Evolutionary conservation across 176 grass and related monocot species (phyloP).

Genomic region (Calamus simplicifolius): DNA sequence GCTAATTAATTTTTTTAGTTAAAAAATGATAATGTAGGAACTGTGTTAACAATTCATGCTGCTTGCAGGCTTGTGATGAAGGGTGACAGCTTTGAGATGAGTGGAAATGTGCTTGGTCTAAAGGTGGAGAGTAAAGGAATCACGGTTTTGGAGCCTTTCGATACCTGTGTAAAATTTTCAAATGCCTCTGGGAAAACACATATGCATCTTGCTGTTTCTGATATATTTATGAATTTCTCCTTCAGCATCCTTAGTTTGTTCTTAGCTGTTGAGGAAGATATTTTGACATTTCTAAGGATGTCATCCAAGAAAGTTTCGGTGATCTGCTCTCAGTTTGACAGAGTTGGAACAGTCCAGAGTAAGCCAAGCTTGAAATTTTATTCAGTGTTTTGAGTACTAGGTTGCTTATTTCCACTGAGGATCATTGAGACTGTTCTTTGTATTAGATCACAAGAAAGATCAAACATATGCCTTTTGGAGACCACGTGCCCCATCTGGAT

Average conservation of each 20-base stretch:
- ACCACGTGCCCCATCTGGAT: constrained; percentile 94
- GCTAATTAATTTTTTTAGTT: too few species aligned
- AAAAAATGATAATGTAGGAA: neutral
- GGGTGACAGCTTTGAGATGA: constrained; percentile 73
- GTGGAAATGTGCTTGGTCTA: constrained; percentile 67
- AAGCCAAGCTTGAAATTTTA: constrained; percentile 2
- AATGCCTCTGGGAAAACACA: constrained; percentile 74
- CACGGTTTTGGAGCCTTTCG: constrained; percentile 93
- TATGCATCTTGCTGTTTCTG: constrained; percentile 71
- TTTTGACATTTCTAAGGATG: constrained; percentile 80
- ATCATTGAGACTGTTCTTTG: constrained; percentile 7
- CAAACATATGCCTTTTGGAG: constrained; percentile 88
- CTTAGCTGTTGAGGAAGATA: constrained; percentile 92
- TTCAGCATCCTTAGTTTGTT: constrained; percentile 96
- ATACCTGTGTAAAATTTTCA: constrained; percentile 72
- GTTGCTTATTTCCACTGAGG: too few species aligned
- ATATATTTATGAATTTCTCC: constrained; percentile 95
- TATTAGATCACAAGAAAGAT: constrained; percentile 55
- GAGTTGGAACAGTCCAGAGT: constrained; percentile 71
- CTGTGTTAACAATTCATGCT: constrained; percentile 5
- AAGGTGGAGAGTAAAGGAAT: constrained; percentile 95
- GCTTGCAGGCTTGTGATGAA: constrained; percentile 68
- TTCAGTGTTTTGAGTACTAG: too few species aligned
- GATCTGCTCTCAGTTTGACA: constrained; percentile 79
- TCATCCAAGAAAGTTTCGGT: constrained; percentile 74